phyloP scores from a whole-genome alignment of 495 filamentous ascomycete genomes.

The Aspergillus ellipticus region DNA sequence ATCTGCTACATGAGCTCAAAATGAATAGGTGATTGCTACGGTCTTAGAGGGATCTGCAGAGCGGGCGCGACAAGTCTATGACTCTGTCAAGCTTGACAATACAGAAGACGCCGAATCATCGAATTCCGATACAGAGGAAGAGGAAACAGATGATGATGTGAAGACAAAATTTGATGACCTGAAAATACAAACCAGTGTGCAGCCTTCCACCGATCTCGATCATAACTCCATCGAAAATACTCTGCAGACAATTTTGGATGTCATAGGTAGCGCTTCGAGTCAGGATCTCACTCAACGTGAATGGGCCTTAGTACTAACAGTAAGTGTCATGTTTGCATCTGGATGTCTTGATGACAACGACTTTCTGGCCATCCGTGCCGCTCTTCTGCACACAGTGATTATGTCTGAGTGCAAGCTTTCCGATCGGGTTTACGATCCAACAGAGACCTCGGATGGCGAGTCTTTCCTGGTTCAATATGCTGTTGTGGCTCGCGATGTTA shows the following conservation, averaged over 20 bases:
- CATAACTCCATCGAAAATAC: neutral
- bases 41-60: slow-evolving; percentile 37
- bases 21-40: slow-evolving; percentile 38
- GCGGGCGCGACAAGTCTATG: slow-evolving; percentile 3
- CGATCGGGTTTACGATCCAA: neutral
- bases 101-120: neutral
- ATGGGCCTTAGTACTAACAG: neutral
- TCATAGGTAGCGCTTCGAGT: neutral
- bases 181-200: neutral
- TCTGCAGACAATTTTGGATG: neutral
- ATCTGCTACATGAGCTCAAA: neutral
- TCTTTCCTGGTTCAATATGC: slow-evolving; percentile 6
- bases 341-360: neutral
- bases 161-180: neutral
- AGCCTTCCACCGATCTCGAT: neutral
- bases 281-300: slow-evolving; percentile 11
- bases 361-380: slow-evolving; percentile 1
- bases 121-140: neutral
- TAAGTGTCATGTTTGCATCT: neutral
- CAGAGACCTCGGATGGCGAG: neutral
- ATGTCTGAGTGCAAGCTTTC: slow-evolving; percentile 12
- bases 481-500: neutral
- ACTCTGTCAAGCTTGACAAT: neutral
- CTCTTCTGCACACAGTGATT: slow-evolving; percentile 14
- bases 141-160: neutral